Conservation (phyloP, 768 basidiomycete species). For the Suillus alpinus region DNA sequence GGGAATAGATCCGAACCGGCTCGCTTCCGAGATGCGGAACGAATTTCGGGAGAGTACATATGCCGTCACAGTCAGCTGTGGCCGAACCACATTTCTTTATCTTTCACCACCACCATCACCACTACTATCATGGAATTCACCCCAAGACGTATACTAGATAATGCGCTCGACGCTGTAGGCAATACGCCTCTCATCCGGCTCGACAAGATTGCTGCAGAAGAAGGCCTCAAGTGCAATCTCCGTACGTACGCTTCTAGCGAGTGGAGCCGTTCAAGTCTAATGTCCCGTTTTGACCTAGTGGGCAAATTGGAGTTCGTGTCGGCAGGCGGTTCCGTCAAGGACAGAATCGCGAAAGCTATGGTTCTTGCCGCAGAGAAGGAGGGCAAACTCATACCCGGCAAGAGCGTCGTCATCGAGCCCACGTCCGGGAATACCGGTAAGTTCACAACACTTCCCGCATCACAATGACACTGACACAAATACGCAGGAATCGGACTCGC, state of each 20-base stretch:
- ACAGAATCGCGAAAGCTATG: conserved; percentile 96
- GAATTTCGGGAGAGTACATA: too few relatives aligned
- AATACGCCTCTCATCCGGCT: conserved; percentile 89
- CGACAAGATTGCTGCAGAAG: conserved; percentile 67
- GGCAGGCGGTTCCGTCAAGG: conserved; percentile 93
- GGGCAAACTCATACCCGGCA: conserved; percentile 79
- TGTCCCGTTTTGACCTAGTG: conserved; percentile 43
- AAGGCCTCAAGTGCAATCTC: conserved; percentile 86
- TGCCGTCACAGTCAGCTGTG: neutral
- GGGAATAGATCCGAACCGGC: conserved; percentile 12
- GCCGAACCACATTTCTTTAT: neutral
- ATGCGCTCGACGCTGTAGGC: conserved; percentile 83
- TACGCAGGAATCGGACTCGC: conserved; percentile 85
- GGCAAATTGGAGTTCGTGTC: conserved; percentile 90
- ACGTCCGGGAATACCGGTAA: conserved; percentile 94
- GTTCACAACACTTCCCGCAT: conserved; percentile 19
- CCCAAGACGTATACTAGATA: conserved; percentile 58
- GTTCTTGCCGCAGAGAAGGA: conserved; percentile 90
- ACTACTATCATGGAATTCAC: conserved; percentile 24
- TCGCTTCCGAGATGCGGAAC: conserved; percentile 2
- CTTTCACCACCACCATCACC: neutral
- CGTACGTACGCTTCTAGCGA: conserved; percentile 46
- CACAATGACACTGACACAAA: neutral
- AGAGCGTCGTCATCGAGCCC: conserved; percentile 93
- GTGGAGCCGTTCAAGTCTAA: neutral